These are phyloP conservation scores for Mucor saturninus DNA, from an alignment of 371 early-diverging fungal genomes.

Conservation along the genomic window DNA sequence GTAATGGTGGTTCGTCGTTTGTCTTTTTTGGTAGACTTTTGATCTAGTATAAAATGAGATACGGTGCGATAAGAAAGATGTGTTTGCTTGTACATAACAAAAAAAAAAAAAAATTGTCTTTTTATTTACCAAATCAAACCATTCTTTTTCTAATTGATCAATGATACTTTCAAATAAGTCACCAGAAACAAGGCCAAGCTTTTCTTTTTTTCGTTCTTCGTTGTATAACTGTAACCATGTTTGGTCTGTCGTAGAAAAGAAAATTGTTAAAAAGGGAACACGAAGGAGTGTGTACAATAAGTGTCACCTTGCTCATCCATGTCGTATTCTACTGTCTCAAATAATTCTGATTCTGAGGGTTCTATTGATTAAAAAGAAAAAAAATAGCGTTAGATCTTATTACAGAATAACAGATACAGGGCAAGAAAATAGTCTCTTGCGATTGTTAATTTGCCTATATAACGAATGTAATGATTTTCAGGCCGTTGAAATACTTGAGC, in stretches of 20 bases:
- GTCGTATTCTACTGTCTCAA: conserved; percentile 90
- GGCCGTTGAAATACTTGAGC: conserved; percentile 43
- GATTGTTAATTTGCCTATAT: conserved; percentile 41
- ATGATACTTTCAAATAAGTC: conserved; percentile 88
- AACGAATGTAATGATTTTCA: conserved; percentile 62
- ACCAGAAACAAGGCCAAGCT: conserved; percentile 55
- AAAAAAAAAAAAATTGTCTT: conserved; percentile 10
- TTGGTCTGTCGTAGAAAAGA: conserved; percentile 43
- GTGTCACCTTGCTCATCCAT: conserved; percentile 92
- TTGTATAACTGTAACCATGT: conserved; percentile 80
- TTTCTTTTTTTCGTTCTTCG: conserved; percentile 61
- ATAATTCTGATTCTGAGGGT: conserved; percentile 83
- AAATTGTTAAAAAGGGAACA: neutral
- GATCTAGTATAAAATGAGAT: conserved; percentile 23
- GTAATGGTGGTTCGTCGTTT: conserved; percentile 40
- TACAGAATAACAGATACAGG: neutral
- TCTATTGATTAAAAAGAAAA: conserved; percentile 43
- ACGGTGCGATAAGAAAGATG: neutral
- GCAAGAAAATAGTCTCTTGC: too few relatives aligned
- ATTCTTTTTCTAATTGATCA: conserved; percentile 95
- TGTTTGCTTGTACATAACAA: conserved; percentile 8
- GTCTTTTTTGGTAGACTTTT: conserved; percentile 47
- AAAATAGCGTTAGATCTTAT: neutral
- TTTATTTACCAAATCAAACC: conserved; percentile 84
- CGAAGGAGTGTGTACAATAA: neutral